phyloP scores from a whole-genome alignment of 2,329 filamentous ascomycete genomes.

The Lasiodiplodia citricola region DNA sequence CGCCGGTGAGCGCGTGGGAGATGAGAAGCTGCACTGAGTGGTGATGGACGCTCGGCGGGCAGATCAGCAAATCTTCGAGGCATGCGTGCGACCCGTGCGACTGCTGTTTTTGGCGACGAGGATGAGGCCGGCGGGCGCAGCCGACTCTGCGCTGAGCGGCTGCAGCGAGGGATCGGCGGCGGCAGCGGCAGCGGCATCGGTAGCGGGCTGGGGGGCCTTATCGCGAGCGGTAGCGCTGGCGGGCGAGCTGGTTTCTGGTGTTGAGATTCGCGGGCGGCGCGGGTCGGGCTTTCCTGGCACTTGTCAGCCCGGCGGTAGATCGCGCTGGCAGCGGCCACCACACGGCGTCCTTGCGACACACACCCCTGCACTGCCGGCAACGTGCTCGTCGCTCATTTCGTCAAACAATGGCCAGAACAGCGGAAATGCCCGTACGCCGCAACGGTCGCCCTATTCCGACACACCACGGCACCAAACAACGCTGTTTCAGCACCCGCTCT shows the following conservation, averaged over 20 bases:
- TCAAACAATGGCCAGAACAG: slow-evolving; percentile 11
- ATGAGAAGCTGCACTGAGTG: slow-evolving; percentile 1
- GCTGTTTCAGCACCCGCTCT: slow-evolving; percentile 16
- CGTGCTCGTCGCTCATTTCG: slow-evolving; percentile 11
- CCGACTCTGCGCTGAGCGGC: neutral
- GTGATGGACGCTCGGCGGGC: slow-evolving; percentile 6
- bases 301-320: neutral
- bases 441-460: slow-evolving; percentile 32
- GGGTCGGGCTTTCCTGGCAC: neutral
- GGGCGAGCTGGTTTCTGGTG: neutral
- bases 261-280: neutral
- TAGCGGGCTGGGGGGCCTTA: neutral
- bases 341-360: slow-evolving; percentile 3
- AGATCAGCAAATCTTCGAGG: slow-evolving; percentile 17
- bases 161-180: neutral
- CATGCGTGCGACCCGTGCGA: neutral
- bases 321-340: slow-evolving; percentile 5
- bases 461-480: slow-evolving; percentile 26
- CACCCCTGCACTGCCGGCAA: neutral
- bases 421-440: neutral
- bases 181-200: slow-evolving; percentile 2
- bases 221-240: neutral
- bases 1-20: slow-evolving; percentile 13
- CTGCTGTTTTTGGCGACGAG: neutral
- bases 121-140: neutral